Conservation (phyloP, 2,329 filamentous ascomycete genomes). For the Penicillium sp. region DNA sequence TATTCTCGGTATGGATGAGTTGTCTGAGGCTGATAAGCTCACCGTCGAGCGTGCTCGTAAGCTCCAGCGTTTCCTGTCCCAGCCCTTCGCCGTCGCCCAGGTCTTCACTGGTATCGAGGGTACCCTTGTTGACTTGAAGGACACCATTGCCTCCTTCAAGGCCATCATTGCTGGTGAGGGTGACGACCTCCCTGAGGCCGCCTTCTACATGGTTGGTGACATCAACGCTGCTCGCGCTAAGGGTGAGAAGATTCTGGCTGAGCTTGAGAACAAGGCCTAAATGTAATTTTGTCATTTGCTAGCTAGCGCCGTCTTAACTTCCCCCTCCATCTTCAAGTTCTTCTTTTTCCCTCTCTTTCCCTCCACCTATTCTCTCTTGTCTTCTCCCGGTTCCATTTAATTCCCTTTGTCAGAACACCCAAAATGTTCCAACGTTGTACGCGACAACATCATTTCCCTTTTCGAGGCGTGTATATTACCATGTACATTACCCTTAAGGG, state of each 20-base stretch:
- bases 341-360: constrained; percentile 6
- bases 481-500: constrained; percentile 43
- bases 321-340: constrained; percentile 14
- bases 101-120: constrained; percentile 82
- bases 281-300: constrained; percentile 44
- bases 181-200: constrained; percentile 90
- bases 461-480: constrained; percentile 43
- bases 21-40: constrained; percentile 98
- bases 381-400: constrained; percentile 17
- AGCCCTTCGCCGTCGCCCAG: constrained; percentile 91
- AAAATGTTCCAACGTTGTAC: constrained; percentile 7
- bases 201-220: constrained; percentile 98
- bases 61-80: constrained; percentile 99
- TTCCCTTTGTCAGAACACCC: constrained; percentile 28
- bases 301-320: constrained; percentile 34
- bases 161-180: constrained; percentile 91
- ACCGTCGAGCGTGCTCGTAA: constrained; percentile 99
- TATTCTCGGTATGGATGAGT: constrained; percentile 99
- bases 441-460: constrained; percentile 30
- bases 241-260: constrained; percentile 99
- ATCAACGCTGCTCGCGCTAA: constrained; percentile 88
- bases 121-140: constrained; percentile 95
- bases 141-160: constrained; percentile 97
- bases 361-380: constrained; percentile 4
- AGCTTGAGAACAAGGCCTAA: constrained; percentile 66